phyloP scores from a whole-genome alignment of 345 rosid species.

The Salix caprea region DNA sequence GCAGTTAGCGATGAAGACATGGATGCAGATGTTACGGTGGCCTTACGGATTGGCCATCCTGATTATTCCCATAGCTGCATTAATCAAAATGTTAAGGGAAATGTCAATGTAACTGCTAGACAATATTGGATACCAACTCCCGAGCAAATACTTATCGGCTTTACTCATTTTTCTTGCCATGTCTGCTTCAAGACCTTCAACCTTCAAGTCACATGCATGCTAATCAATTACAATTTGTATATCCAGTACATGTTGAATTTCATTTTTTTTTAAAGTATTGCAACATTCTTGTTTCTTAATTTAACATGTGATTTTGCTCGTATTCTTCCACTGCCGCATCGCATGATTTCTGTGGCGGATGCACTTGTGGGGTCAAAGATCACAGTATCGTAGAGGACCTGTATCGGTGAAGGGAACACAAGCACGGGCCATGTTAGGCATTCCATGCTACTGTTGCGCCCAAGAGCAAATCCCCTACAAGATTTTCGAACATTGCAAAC shows the following conservation, averaged over 20 bases:
- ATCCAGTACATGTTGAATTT: neutral
- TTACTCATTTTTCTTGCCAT: slow-evolving; percentile 77
- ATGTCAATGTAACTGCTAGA: slow-evolving; percentile 24
- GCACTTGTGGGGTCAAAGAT: slow-evolving; percentile 98
- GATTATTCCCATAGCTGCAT: slow-evolving; percentile 21
- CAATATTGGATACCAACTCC: slow-evolving; percentile 80
- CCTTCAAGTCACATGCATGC: slow-evolving; percentile 25
- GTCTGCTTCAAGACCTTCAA: slow-evolving; percentile 86
- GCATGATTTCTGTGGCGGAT: slow-evolving; percentile 39
- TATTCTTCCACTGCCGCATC: neutral
- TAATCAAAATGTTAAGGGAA: slow-evolving; percentile 7
- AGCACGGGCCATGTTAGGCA: slow-evolving; percentile 61
- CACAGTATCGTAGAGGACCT: slow-evolving; percentile 73
- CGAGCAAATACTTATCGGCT: slow-evolving; percentile 72
- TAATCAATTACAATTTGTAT: neutral
- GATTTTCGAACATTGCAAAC: slow-evolving; percentile 84
- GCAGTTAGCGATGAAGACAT: slow-evolving; percentile 14
- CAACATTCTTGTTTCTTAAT: neutral
- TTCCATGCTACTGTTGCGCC: slow-evolving; percentile 89
- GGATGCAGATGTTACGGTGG: slow-evolving; percentile 48
- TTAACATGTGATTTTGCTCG: neutral
- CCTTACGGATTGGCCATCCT: slow-evolving; percentile 76
- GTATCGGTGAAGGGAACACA: slow-evolving; percentile 68
- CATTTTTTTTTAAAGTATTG: neutral
- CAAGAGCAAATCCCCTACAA: slow-evolving; percentile 68